Evolutionary conservation across 129 eudicot genomes (phyloP).

Genomic region (carrot (Daucus carota)): DH1_v3.0 NC_030386.2:29199001-29199500

Average conservation of each 20-base stretch:
- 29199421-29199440: constrained; percentile 28
- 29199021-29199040: no score
- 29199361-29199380: constrained; percentile 82
- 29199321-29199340: constrained; percentile 9
- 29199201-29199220: neutral
- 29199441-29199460: neutral
- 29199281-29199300: neutral
- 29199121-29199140: no score
- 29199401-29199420: constrained; percentile 85
- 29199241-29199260: neutral
- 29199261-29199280: neutral
- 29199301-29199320: neutral
- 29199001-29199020: no score
- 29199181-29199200: neutral
- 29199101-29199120: no score
- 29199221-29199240: neutral
- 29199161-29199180: neutral
- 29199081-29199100: no score
- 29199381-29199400: constrained; percentile 92
- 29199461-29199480: neutral
- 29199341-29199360: constrained; percentile 97
- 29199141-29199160: no score
- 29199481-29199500: neutral
- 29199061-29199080: no score
- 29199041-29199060: no score